Evolutionary conservation across 2,329 filamentous ascomycete species (phyloP), one percentile per base, ranked within the genome.

Genomic region (Lecanoromycetidae sp.): DNA sequence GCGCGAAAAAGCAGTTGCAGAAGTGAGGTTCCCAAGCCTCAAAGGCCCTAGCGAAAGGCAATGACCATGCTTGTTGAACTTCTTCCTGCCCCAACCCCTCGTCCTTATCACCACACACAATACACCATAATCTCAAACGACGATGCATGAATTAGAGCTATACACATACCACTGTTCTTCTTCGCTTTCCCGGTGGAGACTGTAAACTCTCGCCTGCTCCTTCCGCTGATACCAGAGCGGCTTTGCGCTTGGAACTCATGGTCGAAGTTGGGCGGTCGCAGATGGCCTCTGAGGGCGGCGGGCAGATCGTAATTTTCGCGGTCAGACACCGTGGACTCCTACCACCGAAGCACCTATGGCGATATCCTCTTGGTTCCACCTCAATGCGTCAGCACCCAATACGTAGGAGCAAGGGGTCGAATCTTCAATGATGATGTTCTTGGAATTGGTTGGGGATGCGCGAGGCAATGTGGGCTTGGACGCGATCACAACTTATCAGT

Each of bases 151-250:
- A 27, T 8, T 38, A 20, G 33, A 46, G 15, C 30, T n/a, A 15
- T 39, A 36, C 40, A 76, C 75, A 67, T 70, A 79, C 75, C 66
- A 74, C 68, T 50, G 73, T 57, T 65, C 75, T 77, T 63, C 72
- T 69, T 60, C 74, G 72, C 69, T 79, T 80, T 52, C 71, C 64
- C 58, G 71, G 69, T 60, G 72, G 73, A 56, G 69, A 67, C 20
- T 46, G 35, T 20, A 30, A n/a, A n/a, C n/a, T 22, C 29, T 22
- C 44, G 20, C 34, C 44, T 46, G 33, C 26, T 13, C 20, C 20
- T 22, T 29, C 32, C 26, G 36, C 36, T 15, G 44, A 22, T 29
- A 32, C 29, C 34, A 36, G 63, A 57, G 68, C 66, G 35, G 69
- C 68, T 64, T 77, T 78, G 62, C 76, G 72, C 68, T 79, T 80